These are phyloP conservation scores for Pleurotus eryngii DNA, from an alignment of 768 basidiomycete species.

Conservation along the genomic window DNA sequence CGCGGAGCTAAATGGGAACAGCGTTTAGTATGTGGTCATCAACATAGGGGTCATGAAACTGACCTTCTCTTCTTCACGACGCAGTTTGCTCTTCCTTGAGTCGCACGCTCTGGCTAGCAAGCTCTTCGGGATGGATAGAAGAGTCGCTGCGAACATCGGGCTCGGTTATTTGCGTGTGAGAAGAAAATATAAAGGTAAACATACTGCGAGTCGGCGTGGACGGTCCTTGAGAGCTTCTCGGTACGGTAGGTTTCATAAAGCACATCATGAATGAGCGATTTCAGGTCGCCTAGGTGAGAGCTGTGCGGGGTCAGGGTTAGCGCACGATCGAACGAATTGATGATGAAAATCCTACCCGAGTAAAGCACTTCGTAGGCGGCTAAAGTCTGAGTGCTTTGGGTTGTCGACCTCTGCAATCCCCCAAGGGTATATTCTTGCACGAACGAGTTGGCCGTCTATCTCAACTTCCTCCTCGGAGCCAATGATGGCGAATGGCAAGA, in stretches of 20 bases:
- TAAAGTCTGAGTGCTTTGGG: conserved; percentile 99
- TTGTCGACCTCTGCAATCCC: conserved; percentile 98
- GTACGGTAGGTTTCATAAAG: conserved; percentile 97
- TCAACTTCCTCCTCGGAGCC: conserved; percentile 98
- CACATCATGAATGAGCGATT: conserved; percentile 90
- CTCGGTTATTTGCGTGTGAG: conserved; percentile 19
- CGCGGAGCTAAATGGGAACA: conserved; percentile 62
- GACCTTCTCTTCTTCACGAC: conserved; percentile 95
- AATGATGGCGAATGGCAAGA: conserved; percentile 95
- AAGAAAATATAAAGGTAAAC: conserved; percentile 16
- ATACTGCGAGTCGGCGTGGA: conserved; percentile 75
- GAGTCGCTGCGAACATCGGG: conserved; percentile 52
- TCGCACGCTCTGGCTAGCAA: conserved; percentile 94
- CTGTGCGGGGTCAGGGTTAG: conserved; percentile 30
- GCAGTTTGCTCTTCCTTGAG: conserved; percentile 98
- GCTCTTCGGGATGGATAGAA: conserved; percentile 92
- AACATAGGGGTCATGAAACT: conserved; percentile 3
- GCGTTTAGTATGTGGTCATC: background rate
- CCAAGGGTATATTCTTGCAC: conserved; percentile 97
- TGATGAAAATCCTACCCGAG: conserved; percentile 58
- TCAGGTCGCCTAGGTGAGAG: conserved; percentile 93
- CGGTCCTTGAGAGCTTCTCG: conserved; percentile 91
- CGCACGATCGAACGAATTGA: no score
- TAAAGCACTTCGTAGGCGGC: conserved; percentile 85
- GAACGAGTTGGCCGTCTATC: conserved; percentile 85